Conservation (phyloP, 441 rosid genomes). For the Erodium moschatum region DNA sequence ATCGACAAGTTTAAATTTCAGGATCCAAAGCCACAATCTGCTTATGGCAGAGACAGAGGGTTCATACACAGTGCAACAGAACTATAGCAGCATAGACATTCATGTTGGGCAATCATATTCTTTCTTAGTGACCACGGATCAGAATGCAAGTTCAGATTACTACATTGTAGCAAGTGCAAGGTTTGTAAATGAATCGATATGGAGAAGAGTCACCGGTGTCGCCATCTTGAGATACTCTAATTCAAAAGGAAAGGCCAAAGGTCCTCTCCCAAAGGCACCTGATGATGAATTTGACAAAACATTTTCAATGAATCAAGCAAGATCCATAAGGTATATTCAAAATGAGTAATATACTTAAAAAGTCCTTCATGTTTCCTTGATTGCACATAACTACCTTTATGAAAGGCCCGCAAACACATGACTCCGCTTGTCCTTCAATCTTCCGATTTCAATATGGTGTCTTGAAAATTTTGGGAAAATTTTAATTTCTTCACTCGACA, state of each 20-base stretch:
- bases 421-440: no score
- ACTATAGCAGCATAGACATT: conserved; percentile 65
- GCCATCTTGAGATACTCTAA: conserved; percentile 62
- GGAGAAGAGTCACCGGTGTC: conserved; percentile 40
- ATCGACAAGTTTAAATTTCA: conserved; percentile 61
- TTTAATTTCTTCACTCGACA: no score
- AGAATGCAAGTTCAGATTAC: conserved; percentile 54
- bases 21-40: conserved; percentile 75
- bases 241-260: conserved; percentile 59
- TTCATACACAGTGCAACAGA: conserved; percentile 69
- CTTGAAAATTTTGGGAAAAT: no score
- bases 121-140: conserved; percentile 73
- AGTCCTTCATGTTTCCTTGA: no score
- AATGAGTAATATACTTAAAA: not conserved
- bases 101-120: conserved; percentile 30
- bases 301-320: conserved; percentile 90
- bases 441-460: no score
- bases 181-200: conserved; percentile 32
- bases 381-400: no score
- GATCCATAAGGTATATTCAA: conserved; percentile 52
- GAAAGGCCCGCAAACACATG: no score
- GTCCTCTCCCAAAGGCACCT: conserved; percentile 70
- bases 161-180: conserved; percentile 76
- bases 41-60: conserved; percentile 90
- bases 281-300: conserved; percentile 44